These are phyloP conservation scores for Corylus heterophylla DNA, from an alignment of 306 rosid genomes.

Conservation along the genomic window DNA sequence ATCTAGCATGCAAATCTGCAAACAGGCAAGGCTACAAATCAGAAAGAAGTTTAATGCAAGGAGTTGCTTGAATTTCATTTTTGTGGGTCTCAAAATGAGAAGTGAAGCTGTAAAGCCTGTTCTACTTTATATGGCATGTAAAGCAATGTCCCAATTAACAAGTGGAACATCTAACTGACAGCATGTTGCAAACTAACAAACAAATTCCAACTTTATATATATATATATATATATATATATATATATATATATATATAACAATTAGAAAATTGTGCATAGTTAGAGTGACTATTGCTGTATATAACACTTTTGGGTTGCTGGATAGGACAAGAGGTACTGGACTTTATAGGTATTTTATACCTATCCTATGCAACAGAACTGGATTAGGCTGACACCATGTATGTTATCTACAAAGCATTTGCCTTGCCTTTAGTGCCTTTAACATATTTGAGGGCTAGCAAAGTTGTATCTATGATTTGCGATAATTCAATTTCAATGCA, in stretches of 20 bases:
- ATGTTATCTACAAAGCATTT: not conserved
- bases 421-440: not conserved
- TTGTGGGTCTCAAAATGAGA: not conserved
- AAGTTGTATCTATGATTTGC: not conserved
- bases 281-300: not conserved
- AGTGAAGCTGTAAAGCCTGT: not conserved
- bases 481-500: not conserved
- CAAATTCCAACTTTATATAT: not conserved
- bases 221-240: not conserved
- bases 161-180: not conserved
- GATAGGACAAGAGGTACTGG: no score
- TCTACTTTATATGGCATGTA: not conserved
- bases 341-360: not conserved
- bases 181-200: not conserved
- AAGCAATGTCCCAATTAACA: not conserved
- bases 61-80: not conserved
- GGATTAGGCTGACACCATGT: not conserved
- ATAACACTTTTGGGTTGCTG: not conserved
- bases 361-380: not conserved
- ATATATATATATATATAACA: no score
- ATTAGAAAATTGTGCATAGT: not conserved
- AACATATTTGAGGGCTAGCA: not conserved
- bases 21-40: constrained; percentile 22
- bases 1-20: constrained; percentile 87
- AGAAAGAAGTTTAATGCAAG: not conserved